Evolutionary conservation across 768 basidiomycete genomes (phyloP).

Genomic region (Auricularia sp.): DNA sequence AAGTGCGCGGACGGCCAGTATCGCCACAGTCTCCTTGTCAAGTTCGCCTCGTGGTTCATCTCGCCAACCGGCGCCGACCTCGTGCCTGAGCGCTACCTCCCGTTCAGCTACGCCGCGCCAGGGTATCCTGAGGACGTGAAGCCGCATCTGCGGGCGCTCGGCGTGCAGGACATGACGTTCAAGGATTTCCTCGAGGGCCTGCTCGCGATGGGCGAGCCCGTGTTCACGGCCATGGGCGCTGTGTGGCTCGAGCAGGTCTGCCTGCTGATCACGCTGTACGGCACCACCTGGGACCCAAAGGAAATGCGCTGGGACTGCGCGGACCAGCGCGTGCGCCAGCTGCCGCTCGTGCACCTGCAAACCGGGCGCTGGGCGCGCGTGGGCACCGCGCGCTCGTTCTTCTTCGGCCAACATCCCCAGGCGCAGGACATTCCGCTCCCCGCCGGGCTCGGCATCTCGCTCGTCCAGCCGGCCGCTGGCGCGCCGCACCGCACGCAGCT

Average conservation of each 20-base stretch:
- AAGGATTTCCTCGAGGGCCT: not conserved
- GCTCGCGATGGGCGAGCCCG: not conserved
- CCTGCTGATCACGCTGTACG: not conserved
- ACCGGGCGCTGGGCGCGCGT: not conserved
- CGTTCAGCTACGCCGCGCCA: not conserved
- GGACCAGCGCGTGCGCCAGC: not conserved
- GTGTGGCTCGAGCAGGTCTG: not conserved
- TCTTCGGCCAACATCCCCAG: not conserved
- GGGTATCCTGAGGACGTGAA: not conserved
- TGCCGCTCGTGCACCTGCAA: not conserved
- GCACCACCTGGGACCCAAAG: not conserved
- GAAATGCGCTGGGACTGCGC: not conserved
- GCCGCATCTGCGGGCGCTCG: not conserved
- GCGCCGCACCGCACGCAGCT: not conserved
- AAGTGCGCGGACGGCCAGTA: slow-evolving; percentile 10
- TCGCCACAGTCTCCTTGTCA: slow-evolving; percentile 7
- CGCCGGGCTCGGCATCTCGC: not conserved
- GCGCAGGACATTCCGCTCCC: not conserved
- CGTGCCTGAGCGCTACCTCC: not conserved
- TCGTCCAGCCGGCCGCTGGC: not conserved
- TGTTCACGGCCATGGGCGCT: not conserved
- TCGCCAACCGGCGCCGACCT: not conserved
- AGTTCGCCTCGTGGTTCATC: slow-evolving; percentile 3
- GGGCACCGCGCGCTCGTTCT: not conserved
- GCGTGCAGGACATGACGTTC: not conserved